Evolutionary conservation across 352 stramenopile species (phyloP).

Genomic region (Phytopythium vexans): DNA sequence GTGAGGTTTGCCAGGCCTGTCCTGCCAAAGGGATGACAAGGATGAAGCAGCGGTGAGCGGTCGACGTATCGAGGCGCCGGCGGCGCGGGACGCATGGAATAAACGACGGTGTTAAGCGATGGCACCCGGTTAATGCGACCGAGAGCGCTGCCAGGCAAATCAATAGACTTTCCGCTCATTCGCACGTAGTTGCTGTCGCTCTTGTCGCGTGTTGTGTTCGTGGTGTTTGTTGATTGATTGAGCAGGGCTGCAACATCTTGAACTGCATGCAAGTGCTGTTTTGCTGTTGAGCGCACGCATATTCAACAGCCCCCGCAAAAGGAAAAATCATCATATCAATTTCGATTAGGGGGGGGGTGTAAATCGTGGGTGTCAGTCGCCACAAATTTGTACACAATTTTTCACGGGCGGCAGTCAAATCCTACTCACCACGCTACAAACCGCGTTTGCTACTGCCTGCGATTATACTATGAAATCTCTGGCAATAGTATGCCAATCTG

Average conservation of each 20-base stretch:
- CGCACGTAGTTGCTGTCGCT: neutral
- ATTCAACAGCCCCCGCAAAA: conserved; percentile 13
- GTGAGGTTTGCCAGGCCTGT: conserved; percentile 3
- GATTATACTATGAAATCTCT: too few species aligned
- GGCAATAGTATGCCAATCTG: too few species aligned
- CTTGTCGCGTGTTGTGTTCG: conserved; percentile 1
- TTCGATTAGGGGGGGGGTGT: too few species aligned
- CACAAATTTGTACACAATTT: too few species aligned
- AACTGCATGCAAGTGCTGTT: too few species aligned
- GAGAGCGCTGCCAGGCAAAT: conserved; percentile 21
- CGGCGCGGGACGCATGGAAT: conserved; percentile 81
- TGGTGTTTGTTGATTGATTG: too few species aligned
- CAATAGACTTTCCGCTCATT: conserved; percentile 21
- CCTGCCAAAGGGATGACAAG: conserved; percentile 8
- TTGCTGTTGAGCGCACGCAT: too few species aligned
- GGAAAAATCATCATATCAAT: conserved; percentile 16
- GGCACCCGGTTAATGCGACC: conserved; percentile 90
- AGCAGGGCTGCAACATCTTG: too few species aligned
- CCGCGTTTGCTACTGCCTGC: too few species aligned
- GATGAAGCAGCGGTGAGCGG: conserved; percentile 14
- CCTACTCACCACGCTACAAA: too few species aligned
- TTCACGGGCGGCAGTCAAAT: too few species aligned
- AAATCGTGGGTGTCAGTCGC: too few species aligned
- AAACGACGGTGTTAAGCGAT: conserved; percentile 93
- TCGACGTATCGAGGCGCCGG: conserved; percentile 6